Evolutionary conservation across 768 basidiomycete species (phyloP), one percentile per base, ranked within the genome.

Genomic region (Tephrocybe rancida): DNA sequence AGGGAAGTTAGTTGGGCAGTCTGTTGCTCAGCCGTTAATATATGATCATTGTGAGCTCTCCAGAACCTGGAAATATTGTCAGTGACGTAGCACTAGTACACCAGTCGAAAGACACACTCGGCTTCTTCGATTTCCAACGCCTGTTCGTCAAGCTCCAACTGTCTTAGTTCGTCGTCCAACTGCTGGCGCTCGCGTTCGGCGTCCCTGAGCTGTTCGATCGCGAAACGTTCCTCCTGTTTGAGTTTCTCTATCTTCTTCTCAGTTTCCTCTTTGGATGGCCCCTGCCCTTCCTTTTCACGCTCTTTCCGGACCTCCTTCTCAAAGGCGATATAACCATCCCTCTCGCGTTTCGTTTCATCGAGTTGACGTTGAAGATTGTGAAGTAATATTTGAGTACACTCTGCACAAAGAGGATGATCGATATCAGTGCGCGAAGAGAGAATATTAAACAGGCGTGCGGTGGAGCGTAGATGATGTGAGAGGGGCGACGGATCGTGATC

Each of bases 381-480:
- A 26, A 95, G 81, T 29, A 98, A 72, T 44, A 88, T 80, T 62
- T 90, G 87, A 3, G 95, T 92, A 70, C 97, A 99, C 64, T 98
- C 96, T 0, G 89, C 85, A 68, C 97, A 99, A 7, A 99, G 79
- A 5, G 97, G 97, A 66, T 98, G 95, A 67, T 95, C 92, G 39
- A 95, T 83, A 27, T 89, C 88, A 48, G 88, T 86, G 38, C 86
- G 78, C 51, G 86, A 82, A 11, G 90, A 90, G 39, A 93, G 76
- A 26, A 92, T 68, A 66, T 88, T 89, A 67, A 91, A 87, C 34
- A 94, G 76, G 18, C 84, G 84, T 55, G 81, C 79, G 43, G 88
- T 86, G 30, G 89, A 90, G 52, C 86, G 85, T 54, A 92, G 73
- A 63, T 89, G 88, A 68, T 88, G 85, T 35, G 90, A 88, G 57